Evolutionary conservation across 148 eudicot genomes (phyloP), one percentile per base, ranked within the genome.

Genomic region (Dianthus caryophyllus): DNA sequence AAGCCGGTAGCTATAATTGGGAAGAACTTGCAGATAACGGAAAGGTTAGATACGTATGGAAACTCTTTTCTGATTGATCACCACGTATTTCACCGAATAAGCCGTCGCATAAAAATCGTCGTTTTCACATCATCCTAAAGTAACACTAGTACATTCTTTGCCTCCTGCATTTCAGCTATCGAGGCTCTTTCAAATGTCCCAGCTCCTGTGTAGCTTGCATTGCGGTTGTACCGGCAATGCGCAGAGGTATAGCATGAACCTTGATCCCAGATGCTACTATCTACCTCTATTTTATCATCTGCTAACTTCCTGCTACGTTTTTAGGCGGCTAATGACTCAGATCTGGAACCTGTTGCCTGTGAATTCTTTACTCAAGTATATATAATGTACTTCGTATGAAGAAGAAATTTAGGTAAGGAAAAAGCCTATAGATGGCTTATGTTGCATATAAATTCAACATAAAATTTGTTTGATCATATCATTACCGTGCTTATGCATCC

Each of bases 361-460:
- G 99, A 94, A 76, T 94, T 94, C 71, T 94, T 94, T 76, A 94
- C 99, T 71, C 99, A 94, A 75, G n/a, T n/a, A 61, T 94, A 88
- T 76, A 88, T 94, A 75, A 78, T 94, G n/a, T n/a, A n/a, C n/a
- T n/a, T n/a, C n/a, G 61, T 94, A 94, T 36, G 99, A 94, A 78
- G 99, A 94, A 82, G 99, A 94, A 88, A 84, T 90, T 61, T 80
- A 96, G 88, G 99, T 90, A 85, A 66, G 69, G 56, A 27, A 60
- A 16, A n/a, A n/a, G n/a, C n/a, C n/a, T n/a, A 52, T 64, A 56
- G 46, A 50, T 59, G 56, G 27, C 21, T 26, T 31, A 4, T 47
- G 24, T 65, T 52, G 48, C 48, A 63, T 21, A 20, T 11, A 57
- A 43, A 20, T 59, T 55, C 54, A 25, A 72, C 69, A 14, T 44